Base-by-base conservation (phyloP, 2,329 filamentous ascomycete genomes). In the Fusarium albidum region DNA sequence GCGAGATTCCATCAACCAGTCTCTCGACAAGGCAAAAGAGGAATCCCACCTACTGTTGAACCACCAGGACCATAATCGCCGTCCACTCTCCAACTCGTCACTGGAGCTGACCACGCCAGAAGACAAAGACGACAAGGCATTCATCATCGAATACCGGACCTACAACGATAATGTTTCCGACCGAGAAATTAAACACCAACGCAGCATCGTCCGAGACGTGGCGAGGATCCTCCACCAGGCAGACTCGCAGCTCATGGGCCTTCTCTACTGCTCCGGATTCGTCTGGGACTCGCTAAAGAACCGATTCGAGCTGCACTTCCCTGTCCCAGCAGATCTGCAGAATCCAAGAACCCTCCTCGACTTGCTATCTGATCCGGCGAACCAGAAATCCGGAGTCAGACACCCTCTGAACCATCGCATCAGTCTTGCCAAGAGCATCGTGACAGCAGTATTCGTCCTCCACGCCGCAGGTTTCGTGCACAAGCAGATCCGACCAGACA, bases 281-380 rank as follows among this genome's bases (percentile, higher is more conserved):
- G 13, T 27, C 21, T 26, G 21, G 21, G 37, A 39, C 13, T 27
- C 18, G 13, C 13, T 27, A 21, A 27, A 39, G 15, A 14, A 14
- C 14, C n/a, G 37, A 26, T 39, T 39, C 37, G 37, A 39, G 37
- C 15, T 39, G 37, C 37, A 39, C 14, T 39, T 39, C 14, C 37
- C 37, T 8, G 13, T 39, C 13, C 37, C 37, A n/a, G 8, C 18
- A 10, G 21, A 25, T n/a, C 37, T 39, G 25, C 37, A 26, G 21
- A 26, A 39, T 15, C 37, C 37, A 26, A 39, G 37, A 39, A 26
- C 37, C 21, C 37, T 39, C 12, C 37, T 39, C 12, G 37, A 39
- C 15, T 21, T 39, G n/a, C 37, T 39, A 5, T 14, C 13, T 25
- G 37, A 39, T 25, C 25, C 37, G 4, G 12, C 12, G 21, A 39